Evolutionary conservation across 2,329 filamentous ascomycete species (phyloP), one percentile per base, ranked within the genome.

Genomic region (Colletotrichum plurivorum): DNA sequence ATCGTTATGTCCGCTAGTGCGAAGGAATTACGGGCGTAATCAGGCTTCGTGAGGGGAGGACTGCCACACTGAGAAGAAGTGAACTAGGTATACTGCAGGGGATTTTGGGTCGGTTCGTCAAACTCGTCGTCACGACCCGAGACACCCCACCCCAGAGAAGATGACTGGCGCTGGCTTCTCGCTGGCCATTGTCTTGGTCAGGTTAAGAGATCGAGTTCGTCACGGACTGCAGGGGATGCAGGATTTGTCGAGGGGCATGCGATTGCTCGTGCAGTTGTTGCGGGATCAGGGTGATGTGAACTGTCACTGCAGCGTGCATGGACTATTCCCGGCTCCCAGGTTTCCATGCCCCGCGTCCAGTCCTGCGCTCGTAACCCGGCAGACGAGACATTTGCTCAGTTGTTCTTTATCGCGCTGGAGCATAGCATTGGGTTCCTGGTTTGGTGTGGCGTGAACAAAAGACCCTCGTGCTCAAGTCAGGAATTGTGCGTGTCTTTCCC

Each of bases 221-320:
- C 31, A 36, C 31, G 4, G 31, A 36, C 4, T 10, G 4, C 31
- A 36, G 31, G 22, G 20, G 15, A 22, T 16, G 18, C 1, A 18
- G 3, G 25, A 58, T 46, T 58, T 48, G 41, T 46, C 39, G 41
- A 55, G 36, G 18, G n/a, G 18, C 27, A 22, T 41, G 12, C 39
- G 39, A 0, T 10, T 6, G 16, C n/a, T 10, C 39, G n/a, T 41
- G 39, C 15, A 18, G 22, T 27, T 31, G 18, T 41, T 58, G 54
- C 39, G 39, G 20, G 22, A 25, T 25, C 18, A 41, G n/a, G 55
- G 6, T 45, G 31, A 10, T 36, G 31, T 36, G 41, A 57, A 45
- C 41, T 46, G 54, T 43, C 41, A 15, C 41, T 45, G 54, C 16
- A 57, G 16, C 41, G 39, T 46, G 55, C 39, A 57, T 31, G 55